Evolutionary conservation across 179 eudicot species (phyloP), one percentile per base, ranked within the genome.

Genomic region (Nepenthes alata): DNA sequence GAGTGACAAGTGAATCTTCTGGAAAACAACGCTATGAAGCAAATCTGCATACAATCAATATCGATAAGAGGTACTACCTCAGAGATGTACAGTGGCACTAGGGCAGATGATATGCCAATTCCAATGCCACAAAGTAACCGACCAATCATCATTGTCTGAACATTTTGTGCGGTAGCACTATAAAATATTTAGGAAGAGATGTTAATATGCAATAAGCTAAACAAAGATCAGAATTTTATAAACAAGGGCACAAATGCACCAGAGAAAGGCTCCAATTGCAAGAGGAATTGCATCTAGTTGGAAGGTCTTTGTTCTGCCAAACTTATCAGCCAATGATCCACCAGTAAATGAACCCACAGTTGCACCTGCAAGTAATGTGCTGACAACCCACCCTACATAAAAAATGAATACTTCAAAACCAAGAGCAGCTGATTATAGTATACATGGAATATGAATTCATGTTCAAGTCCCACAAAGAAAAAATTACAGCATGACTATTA

Each of bases 261-360:
- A 85, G 72, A 93, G 89, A 85, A 78, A 85, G 60, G 97, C 95
- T 68, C 98, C 98, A 45, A 89, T 72, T 41, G 90, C 81, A 48
- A 93, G 85, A 65, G 96, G 98, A 80, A 93, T 83, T 38, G 95
- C 96, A 76, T 93, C 88, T 63, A 89, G 70, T 59, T 75, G 77
- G 76, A 89, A 89, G 41, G 98, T 86, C 67, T 75, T 85, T 35
- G 85, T 93, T 72, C 97, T 81, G 55, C 97, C 98, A 67, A 89
- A 85, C 77, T 81, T 75, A 74, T 93, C 98, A 61, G 98, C 98
- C 80, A 93, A 78, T 47, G 88, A 64, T 50, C 97, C 97, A 13
- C 98, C 98, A 64, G 97, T 89, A 75, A 93, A 93, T 56, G 97
- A 93, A 62, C 98, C 97, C 67, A 83, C 74, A 62, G 95, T 86